phyloP scores from a whole-genome alignment of 2,329 filamentous ascomycete species.

The Alternaria dauci region DNA sequence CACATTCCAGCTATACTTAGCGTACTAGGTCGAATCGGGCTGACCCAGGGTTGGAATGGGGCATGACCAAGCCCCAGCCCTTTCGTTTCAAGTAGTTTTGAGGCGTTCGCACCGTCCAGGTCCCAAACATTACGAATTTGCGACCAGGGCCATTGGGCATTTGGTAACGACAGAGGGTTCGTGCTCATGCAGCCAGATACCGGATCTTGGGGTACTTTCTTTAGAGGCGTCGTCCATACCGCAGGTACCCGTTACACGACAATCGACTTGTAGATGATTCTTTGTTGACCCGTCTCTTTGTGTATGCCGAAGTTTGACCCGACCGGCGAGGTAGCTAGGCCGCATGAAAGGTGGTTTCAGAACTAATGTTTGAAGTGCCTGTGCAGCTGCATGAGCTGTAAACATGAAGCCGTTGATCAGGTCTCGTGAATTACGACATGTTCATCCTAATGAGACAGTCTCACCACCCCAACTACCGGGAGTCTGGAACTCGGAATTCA shows the following conservation, averaged over 20 bases:
- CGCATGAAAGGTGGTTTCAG: constrained; percentile 2
- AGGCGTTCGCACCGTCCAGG: constrained; percentile 27
- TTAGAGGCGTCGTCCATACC: constrained; percentile 22
- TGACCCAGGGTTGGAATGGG: constrained; percentile 41
- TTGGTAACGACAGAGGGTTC: constrained; percentile 28
- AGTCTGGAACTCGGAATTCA: constrained; percentile 25
- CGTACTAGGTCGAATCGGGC: constrained; percentile 18
- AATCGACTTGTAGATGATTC: constrained; percentile 17
- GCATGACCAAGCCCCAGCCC: constrained; percentile 40
- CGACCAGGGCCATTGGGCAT: constrained; percentile 36
- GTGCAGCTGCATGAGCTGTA: neutral
- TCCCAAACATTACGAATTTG: constrained; percentile 25
- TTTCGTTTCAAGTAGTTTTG: constrained; percentile 37
- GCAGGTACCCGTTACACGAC: constrained; percentile 27
- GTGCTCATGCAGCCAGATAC: constrained; percentile 39
- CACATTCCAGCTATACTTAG: constrained; percentile 51
- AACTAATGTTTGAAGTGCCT: neutral
- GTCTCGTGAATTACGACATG: neutral
- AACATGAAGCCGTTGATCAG: neutral
- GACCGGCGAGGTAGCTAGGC: neutral
- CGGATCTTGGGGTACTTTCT: constrained; percentile 27
- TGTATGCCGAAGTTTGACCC: constrained; percentile 3
- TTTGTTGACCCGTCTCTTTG: constrained; percentile 18
- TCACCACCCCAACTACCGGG: constrained; percentile 18
- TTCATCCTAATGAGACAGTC: constrained; percentile 19